Conservation (phyloP, 1,139 yeast species). For the Geotrichum bryndzae region DNA sequence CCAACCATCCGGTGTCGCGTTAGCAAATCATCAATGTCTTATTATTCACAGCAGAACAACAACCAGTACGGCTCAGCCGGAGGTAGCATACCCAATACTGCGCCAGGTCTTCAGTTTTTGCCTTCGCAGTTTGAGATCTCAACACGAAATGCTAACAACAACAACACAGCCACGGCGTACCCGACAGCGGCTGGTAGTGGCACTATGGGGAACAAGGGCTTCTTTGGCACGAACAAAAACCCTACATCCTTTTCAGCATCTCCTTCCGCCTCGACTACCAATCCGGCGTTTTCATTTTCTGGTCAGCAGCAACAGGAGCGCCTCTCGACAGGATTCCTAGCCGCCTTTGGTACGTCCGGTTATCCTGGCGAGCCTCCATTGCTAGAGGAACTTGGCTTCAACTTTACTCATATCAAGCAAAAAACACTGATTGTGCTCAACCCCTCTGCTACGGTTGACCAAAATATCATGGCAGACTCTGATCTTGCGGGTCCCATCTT, state of each 20-base stretch:
- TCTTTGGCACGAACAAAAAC: neutral
- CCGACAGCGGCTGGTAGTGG: slow-evolving; percentile 7
- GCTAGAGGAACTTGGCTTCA: slow-evolving; percentile 87
- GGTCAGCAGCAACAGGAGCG: slow-evolving; percentile 37
- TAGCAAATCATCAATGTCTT: slow-evolving; percentile 5
- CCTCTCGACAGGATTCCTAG: slow-evolving; percentile 70
- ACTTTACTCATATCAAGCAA: slow-evolving; percentile 76
- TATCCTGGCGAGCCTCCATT: slow-evolving; percentile 92
- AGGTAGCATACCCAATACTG: neutral
- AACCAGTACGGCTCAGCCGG: slow-evolving; percentile 2
- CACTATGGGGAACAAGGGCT: slow-evolving; percentile 6
- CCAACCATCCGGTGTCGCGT: neutral
- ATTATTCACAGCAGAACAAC: slow-evolving; percentile 8
- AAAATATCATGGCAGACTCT: slow-evolving; percentile 81
- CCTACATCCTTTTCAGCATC: neutral
- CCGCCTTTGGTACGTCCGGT: slow-evolving; percentile 91
- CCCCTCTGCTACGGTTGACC: slow-evolving; percentile 58
- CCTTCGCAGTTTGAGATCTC: slow-evolving; percentile 23
- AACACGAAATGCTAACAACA: neutral
- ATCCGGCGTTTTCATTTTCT: neutral
- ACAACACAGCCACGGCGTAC: slow-evolving; percentile 11
- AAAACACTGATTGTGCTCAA: slow-evolving; percentile 85
- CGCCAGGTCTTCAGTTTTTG: slow-evolving; percentile 22
- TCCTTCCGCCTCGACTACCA: neutral
- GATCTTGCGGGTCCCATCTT: slow-evolving; percentile 94